A percentile compares a stretch with the other conserved stretches of the same genome.
phyloP scores from a whole-genome alignment of 345 rosid genomes.

The Nasturtium officinale region DNA sequence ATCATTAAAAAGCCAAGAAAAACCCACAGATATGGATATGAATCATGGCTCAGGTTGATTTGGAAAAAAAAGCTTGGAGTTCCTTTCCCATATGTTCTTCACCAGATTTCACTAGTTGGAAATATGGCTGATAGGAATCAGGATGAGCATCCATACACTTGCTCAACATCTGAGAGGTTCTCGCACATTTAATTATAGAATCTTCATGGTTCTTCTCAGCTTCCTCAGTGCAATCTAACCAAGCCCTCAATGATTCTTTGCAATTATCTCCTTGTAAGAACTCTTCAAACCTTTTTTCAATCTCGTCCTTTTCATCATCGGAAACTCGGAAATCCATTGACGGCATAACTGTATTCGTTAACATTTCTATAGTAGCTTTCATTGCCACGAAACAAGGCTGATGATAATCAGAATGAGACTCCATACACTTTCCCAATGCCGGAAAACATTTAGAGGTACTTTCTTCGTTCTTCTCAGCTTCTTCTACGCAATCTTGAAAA shows the following conservation, averaged over 20 bases:
- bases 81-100: conserved; percentile 54
- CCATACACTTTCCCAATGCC: neutral
- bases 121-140: conserved; percentile 74
- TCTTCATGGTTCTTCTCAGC: conserved; percentile 66
- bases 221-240: conserved; percentile 74
- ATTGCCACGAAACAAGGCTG: no score
- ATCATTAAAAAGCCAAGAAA: no score
- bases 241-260: conserved; percentile 57
- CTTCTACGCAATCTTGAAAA: neutral
- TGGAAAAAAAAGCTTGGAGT: conserved; percentile 31
- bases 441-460: neutral
- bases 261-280: no score
- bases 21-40: no score
- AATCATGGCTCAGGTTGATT: no score
- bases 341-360: no score
- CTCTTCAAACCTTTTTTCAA: no score
- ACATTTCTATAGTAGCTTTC: no score
- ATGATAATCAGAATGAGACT: no score
- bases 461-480: neutral
- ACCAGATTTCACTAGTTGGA: conserved; percentile 64
- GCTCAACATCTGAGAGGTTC: conserved; percentile 40
- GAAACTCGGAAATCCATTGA: no score
- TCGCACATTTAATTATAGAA: conserved; percentile 60
- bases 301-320: no score
- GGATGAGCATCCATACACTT: conserved; percentile 74